Percentiles rank a stretch among this genome's conserved stretches.
Evolutionary conservation across 2,329 filamentous ascomycete genomes (phyloP).

Genomic region (Exophiala mesophila): DNA sequence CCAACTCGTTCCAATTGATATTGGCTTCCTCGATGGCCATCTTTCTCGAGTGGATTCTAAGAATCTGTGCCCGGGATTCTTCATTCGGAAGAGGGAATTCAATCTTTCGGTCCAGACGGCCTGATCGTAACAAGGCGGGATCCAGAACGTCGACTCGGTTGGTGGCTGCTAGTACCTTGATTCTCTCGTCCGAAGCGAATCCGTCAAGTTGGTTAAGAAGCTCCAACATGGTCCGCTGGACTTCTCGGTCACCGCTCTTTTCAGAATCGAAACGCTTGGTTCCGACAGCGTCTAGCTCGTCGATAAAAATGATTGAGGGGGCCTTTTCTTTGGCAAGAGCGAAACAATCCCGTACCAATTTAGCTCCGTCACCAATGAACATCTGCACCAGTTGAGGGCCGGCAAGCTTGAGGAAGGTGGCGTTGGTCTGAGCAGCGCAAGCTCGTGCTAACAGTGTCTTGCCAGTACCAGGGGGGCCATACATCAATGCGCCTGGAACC

Average conservation of each 20-base stretch:
- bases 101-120: conserved; percentile 92
- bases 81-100: conserved; percentile 98
- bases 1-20: conserved; percentile 94
- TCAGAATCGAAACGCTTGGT: conserved; percentile 99
- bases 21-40: conserved; percentile 83
- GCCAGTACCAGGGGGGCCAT: conserved; percentile 58
- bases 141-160: conserved; percentile 94
- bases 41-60: conserved; percentile 96
- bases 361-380: conserved; percentile 98
- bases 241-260: conserved; percentile 95
- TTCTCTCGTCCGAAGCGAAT: conserved; percentile 92
- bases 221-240: conserved; percentile 98
- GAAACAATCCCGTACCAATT: conserved; percentile 95
- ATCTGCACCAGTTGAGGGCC: conserved; percentile 97
- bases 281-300: conserved; percentile 95
- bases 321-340: conserved; percentile 98
- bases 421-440: conserved; percentile 95
- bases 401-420: conserved; percentile 96
- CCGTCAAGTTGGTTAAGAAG: conserved; percentile 97
- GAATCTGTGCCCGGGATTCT: conserved; percentile 91
- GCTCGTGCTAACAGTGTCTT: conserved; percentile 71
- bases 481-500: conserved; percentile 78
- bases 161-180: conserved; percentile 92
- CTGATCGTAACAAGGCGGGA: conserved; percentile 83
- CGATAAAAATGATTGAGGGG: conserved; percentile 98